These are phyloP conservation scores for Artemisia princeps DNA, from an alignment of 140 eudicot genomes.

Conservation along the genomic window DNA sequence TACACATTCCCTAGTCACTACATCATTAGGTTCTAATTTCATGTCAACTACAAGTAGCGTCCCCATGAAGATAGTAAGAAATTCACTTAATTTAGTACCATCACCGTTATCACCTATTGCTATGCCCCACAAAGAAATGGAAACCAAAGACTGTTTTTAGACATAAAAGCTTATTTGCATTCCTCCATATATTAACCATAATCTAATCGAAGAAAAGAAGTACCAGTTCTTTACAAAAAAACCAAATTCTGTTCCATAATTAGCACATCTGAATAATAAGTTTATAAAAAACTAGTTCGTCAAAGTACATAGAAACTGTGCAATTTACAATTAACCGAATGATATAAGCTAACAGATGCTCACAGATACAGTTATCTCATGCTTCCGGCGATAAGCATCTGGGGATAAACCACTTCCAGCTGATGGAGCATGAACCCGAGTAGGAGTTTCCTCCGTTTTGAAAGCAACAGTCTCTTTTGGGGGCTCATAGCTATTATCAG, in stretches of 20 bases:
- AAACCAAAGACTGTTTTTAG: neutral
- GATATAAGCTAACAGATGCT: conserved; percentile 28
- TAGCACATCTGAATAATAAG: neutral
- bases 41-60: neutral
- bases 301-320: neutral
- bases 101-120: neutral
- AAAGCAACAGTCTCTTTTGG: conserved; percentile 28
- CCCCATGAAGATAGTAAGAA: neutral
- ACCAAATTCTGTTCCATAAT: too few species aligned
- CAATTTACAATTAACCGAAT: neutral
- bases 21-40: neutral
- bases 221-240: neutral
- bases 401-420: conserved; percentile 49
- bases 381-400: conserved; percentile 62
- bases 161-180: too few species aligned
- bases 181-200: too few species aligned
- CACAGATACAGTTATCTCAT: conserved; percentile 85
- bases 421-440: conserved; percentile 21
- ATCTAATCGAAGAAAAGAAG: neutral
- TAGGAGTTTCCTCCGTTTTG: conserved; percentile 31
- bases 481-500: conserved; percentile 31
- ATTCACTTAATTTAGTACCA: neutral
- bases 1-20: conserved; percentile 1
- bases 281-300: neutral
- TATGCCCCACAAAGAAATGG: neutral